Evolutionary conservation across 257 asterid genomes (phyloP).

Genomic region (Ajuga chamaepitys): DNA sequence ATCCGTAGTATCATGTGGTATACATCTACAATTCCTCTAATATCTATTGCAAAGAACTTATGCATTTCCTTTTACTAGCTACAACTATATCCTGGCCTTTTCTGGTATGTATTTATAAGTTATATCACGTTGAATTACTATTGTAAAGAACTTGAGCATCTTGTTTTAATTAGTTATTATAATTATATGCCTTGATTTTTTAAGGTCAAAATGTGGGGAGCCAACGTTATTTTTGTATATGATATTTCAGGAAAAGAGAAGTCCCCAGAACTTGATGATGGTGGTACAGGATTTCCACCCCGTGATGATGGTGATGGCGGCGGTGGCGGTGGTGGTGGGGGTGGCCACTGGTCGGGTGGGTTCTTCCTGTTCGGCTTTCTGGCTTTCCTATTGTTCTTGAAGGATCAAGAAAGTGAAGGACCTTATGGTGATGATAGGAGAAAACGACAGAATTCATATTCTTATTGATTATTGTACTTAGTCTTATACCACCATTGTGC

Average conservation of each 20-base stretch:
- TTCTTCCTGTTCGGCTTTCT: slow-evolving; percentile 78
- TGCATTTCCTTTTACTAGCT: not conserved
- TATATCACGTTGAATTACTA: too few relatives aligned
- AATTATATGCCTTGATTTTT: not conserved
- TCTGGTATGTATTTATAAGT: too few relatives aligned
- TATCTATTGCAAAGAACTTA: not conserved
- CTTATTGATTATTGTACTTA: too few relatives aligned
- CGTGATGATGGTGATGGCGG: slow-evolving; percentile 84
- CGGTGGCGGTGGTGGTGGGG: slow-evolving; percentile 84
- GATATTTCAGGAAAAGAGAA: slow-evolving; percentile 60
- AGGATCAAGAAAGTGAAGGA: slow-evolving; percentile 62
- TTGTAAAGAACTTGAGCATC: not conserved
- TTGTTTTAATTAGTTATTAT: not conserved
- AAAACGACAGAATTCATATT: slow-evolving; percentile 17
- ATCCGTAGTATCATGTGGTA: not conserved
- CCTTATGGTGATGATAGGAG: slow-evolving; percentile 43
- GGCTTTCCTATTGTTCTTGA: slow-evolving; percentile 60
- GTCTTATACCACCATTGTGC: too few relatives aligned
- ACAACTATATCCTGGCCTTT: too few relatives aligned
- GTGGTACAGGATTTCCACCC: slow-evolving; percentile 86
- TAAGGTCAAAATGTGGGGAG: not conserved
- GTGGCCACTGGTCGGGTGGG: slow-evolving; percentile 84
- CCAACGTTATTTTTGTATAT: not conserved
- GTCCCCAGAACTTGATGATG: slow-evolving; percentile 88
- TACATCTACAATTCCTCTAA: not conserved